Evolutionary conservation across 345 rosid species (phyloP), one percentile per base, ranked within the genome.

Genomic region (Turnera subulata): DNA sequence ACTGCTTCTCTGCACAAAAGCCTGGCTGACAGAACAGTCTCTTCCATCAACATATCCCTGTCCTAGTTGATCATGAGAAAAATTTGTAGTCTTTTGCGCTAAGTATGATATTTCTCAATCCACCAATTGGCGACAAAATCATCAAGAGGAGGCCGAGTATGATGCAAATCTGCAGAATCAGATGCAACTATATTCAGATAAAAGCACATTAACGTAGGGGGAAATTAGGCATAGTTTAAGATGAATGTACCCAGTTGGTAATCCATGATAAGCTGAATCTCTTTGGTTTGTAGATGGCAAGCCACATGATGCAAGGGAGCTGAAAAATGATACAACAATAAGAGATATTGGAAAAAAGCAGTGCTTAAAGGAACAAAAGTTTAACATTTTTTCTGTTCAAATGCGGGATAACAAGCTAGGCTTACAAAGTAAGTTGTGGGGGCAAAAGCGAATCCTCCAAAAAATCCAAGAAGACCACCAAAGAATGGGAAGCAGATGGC

Each of bases 51-150:
- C 22, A 39, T 17, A 42, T 6, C n/a, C 6, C 17, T 6, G 20
- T 12, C 6, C 6, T 13, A 15, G n/a, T 12, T 19, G 21, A 23
- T 68, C 79, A 86, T 17, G 85, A 78, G 72, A 80, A 86, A 59
- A 89, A 76, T 46, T 48, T 0, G 58, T 84, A 89, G 52, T 43
- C 51, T 70, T 84, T 83, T 65, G 95, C 83, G 21, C 78, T 24
- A 40, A 81, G 24, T 33, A 89, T 81, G 73, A 89, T 92, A 51
- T 55, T 53, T 67, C 95, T 75, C 62, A 92, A 53, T 17, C 91
- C 96, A 67, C 98, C 98, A n/a, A 92, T 78, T 0, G 96, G 83
- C 33, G 96, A 57, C 48, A 92, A 1, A 17, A 79, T 38, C 98
- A 92, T 92, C 73, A 92, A 61, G 11, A 58, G 1, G 8, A 92